phyloP scores from a whole-genome alignment of 768 basidiomycete species.

The Kwoniella sp. region DNA sequence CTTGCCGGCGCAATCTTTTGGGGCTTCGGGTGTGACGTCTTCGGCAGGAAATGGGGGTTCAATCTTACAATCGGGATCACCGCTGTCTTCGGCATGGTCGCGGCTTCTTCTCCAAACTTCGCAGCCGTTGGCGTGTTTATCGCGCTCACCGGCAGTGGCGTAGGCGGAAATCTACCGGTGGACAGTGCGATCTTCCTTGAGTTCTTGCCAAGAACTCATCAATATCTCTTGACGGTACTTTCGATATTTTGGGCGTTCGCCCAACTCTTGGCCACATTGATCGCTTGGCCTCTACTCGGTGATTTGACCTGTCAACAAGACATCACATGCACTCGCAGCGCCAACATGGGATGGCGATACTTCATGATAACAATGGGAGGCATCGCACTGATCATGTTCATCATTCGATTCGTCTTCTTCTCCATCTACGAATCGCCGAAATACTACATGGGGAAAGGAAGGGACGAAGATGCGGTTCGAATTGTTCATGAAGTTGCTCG shows the following conservation, averaged over 20 bases:
- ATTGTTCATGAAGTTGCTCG: constrained; percentile 66
- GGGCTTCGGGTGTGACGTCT: constrained; percentile 39
- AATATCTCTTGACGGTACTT: constrained; percentile 72
- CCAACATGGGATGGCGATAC: constrained; percentile 79
- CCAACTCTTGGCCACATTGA: constrained; percentile 66
- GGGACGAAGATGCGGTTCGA: constrained; percentile 24
- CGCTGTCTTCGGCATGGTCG: constrained; percentile 67
- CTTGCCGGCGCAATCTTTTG: constrained; percentile 58
- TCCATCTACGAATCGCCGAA: constrained; percentile 70
- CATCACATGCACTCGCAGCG: constrained; percentile 58
- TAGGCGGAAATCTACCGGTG: constrained; percentile 70
- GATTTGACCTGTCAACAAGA: constrained; percentile 65
- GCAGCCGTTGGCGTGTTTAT: constrained; percentile 60
- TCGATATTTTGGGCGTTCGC: constrained; percentile 81
- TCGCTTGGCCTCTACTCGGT: constrained; percentile 74
- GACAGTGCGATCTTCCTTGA: constrained; percentile 77
- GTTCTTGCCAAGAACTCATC: constrained; percentile 70
- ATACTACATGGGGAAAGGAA: constrained; percentile 70
- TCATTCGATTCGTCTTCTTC: constrained; percentile 58
- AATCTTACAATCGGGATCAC: constrained; percentile 72
- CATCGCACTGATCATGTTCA: constrained; percentile 66
- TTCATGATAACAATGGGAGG: constrained; percentile 74
- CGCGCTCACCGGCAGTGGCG: constrained; percentile 55
- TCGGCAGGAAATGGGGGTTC: constrained; percentile 62
- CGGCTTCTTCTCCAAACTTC: constrained; percentile 66